These are phyloP conservation scores for Pseudogymnoascus sp. DNA, from an alignment of 2,329 filamentous ascomycete species.

Conservation along the genomic window DNA sequence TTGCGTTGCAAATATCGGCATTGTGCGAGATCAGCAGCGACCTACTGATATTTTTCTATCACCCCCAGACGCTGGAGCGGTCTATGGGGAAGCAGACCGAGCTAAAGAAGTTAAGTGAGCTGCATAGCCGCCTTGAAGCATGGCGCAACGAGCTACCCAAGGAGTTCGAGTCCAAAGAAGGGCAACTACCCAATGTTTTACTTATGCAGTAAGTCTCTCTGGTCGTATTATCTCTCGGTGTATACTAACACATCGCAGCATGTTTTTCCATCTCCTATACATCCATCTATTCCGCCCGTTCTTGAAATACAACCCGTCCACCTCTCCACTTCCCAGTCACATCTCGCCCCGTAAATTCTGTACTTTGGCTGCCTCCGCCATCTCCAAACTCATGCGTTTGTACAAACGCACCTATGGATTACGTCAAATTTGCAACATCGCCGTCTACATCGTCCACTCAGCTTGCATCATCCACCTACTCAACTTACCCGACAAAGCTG, in stretches of 20 bases:
- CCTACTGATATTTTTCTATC: slow-evolving; percentile 82
- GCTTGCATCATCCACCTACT: slow-evolving; percentile 92
- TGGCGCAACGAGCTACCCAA: slow-evolving; percentile 79
- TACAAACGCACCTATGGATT: slow-evolving; percentile 91
- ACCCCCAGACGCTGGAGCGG: slow-evolving; percentile 58
- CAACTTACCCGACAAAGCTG: slow-evolving; percentile 86
- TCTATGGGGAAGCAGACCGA: slow-evolving; percentile 70
- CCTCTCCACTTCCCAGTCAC: slow-evolving; percentile 75
- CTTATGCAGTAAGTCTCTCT: slow-evolving; percentile 40
- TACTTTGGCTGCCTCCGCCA: slow-evolving; percentile 77
- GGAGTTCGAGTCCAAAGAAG: slow-evolving; percentile 84
- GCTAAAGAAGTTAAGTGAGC: slow-evolving; percentile 83
- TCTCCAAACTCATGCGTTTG: slow-evolving; percentile 87
- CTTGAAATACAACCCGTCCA: slow-evolving; percentile 74
- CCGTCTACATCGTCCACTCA: slow-evolving; percentile 89
- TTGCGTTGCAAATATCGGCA: slow-evolving; percentile 71
- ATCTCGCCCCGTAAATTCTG: slow-evolving; percentile 87
- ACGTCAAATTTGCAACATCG: slow-evolving; percentile 91
- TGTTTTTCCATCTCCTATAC: slow-evolving; percentile 95
- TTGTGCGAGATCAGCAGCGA: slow-evolving; percentile 93
- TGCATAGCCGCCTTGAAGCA: slow-evolving; percentile 80
- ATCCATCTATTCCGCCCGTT: slow-evolving; percentile 95
- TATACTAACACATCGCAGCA: slow-evolving; percentile 44
- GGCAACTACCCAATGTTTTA: slow-evolving; percentile 74
- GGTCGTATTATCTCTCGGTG: not conserved